A percentile compares a stretch with the other conserved stretches of the same genome.
Conservation (phyloP, 495 filamentous ascomycete species). For the Lophium mytilinum region DNA sequence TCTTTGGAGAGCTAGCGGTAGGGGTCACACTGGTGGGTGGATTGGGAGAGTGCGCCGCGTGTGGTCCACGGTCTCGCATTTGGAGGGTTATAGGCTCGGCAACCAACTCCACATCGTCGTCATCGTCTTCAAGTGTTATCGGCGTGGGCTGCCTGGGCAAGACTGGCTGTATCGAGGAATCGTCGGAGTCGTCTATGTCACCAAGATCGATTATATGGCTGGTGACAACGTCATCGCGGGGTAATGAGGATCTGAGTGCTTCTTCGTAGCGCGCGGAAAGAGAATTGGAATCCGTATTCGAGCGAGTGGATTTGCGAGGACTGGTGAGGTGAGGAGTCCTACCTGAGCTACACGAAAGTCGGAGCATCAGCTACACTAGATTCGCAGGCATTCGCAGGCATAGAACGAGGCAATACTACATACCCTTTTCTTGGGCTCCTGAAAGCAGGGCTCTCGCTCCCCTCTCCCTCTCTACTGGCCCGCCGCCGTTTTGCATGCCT, state of each 20-base stretch:
- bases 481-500: too few relatives aligned
- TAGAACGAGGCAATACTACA: background rate
- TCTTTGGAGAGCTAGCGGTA: background rate
- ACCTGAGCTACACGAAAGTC: background rate
- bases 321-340: background rate
- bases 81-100: too few relatives aligned
- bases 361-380: background rate
- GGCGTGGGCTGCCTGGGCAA: too few relatives aligned
- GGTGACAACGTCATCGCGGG: background rate
- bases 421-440: constrained; percentile 6
- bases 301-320: background rate
- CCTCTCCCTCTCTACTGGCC: too few relatives aligned
- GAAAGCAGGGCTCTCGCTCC: background rate
- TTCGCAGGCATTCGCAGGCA: background rate
- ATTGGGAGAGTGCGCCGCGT: background rate
- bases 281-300: background rate
- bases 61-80: too few relatives aligned
- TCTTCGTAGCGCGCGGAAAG: background rate
- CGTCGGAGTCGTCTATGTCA: constrained; percentile 5
- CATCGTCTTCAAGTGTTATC: too few relatives aligned
- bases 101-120: too few relatives aligned
- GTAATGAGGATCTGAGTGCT: background rate
- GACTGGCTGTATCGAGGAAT: too few relatives aligned
- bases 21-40: too few relatives aligned
- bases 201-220: background rate